Evolutionary conservation across 495 filamentous ascomycete genomes (phyloP), one percentile per base, ranked within the genome.

Genomic region (Lepidopterella palustris): DNA sequence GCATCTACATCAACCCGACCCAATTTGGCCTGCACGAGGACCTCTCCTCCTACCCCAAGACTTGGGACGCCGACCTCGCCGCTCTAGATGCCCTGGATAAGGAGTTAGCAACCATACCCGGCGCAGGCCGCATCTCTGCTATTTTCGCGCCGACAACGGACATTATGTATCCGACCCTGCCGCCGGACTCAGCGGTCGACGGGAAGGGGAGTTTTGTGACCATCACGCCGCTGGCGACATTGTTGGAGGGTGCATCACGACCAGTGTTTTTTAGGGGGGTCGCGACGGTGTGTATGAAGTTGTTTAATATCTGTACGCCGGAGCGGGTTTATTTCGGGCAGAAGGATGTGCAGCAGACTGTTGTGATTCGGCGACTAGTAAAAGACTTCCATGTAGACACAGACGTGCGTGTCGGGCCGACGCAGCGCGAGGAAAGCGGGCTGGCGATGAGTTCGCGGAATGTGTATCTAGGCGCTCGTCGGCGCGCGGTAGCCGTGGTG

Each of bases 191-290:
- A 45, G 86, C 89, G 59, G 70, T 74, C 20, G 63, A 66, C 0
- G 71, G 87, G 15, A 77, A 86, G 32, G 93, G 95, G 3, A 92
- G 89, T 6, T 98, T 98, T 65, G 89, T 98, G n/a, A 92, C 83
- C 0, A 87, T 97, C 58, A 92, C 89, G 1, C 95, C 95, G 0
- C 73, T 97, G 1, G 82, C 83, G 6, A 82, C 81, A 51, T 79
- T 89, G 45, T 78, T 97, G 3, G 93, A 98, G 73, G 93, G 93
- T 13, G 79, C 80, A 5, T 87, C 84, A 6, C 77, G 93, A n/a
- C 93, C 93, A 3, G 92, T 95, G 13, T 98, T 98, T 74, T 97
- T 98, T 71, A 78, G 95, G 23, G 93, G 93, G 4, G 93, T 98
- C 24, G 92, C 93, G 25, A 97, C 95, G 10, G 87, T 98, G 10